Base-by-base conservation (phyloP, 805 yeast species). In the Metschnikowia sp. region DNA sequence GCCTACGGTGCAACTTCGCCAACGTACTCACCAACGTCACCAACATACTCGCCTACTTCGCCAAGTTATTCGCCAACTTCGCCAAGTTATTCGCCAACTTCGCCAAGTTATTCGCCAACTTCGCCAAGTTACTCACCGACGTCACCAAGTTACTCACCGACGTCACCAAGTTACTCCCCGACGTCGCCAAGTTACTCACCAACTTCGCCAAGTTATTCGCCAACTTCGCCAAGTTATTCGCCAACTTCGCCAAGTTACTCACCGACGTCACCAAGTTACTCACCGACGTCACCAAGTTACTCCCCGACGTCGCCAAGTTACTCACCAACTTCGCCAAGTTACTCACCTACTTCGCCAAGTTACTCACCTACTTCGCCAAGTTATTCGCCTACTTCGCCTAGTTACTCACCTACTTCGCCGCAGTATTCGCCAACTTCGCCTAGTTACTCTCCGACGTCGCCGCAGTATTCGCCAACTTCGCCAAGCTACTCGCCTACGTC, bases 161-260 rank as follows among this genome's bases (percentile, higher is more conserved):
- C 94, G 0, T 80, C 86, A 3, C 94, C 95, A 53, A 59, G 68
- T 4, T 85, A 84, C 61, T 73, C 81, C 0, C 92, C 94, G 52
- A 88, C 96, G 0, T 84, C 92, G 0, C 97, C 97, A 50, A 56
- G 70, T 1, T 88, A 88, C 66, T 76, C 84, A 1, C 96, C 96
- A 40, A 86, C 94, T 1, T 81, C 88, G 6, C 92, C 94, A 56
- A 68, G 77, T 6, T 80, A 83, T 62, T 73, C 83, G 0, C 87
- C 88, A 42, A 82, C 88, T 0, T 75, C 82, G 4, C 88, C 88
- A 49, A 54, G 65, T 3, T 83, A 83, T 61, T 70, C 81, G 0
- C 94, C 94, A 45, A 84, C 91, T 0, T 81, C 89, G 0, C 94
- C 95, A 56, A 59, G 74, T 12, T 86, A 84, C 66, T 72, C 81